Evolutionary conservation across 2,329 filamentous ascomycete genomes (phyloP).

Genomic region (Hymenoscyphus infarciens): DNA sequence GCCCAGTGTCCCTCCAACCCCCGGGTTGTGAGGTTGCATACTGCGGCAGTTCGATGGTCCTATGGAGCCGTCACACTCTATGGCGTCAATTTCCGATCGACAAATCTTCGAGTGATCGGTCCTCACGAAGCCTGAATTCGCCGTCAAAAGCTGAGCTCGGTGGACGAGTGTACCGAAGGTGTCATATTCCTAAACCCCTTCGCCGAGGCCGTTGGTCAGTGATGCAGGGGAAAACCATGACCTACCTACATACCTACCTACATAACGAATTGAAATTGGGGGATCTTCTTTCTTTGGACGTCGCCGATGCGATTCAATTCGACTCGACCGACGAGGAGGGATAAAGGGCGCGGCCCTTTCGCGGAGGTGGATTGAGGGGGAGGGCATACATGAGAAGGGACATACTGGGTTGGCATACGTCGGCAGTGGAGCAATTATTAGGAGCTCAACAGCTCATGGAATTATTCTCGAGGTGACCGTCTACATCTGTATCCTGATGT

Average conservation of each 20-base stretch:
- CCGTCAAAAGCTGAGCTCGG: slow-evolving; percentile 65
- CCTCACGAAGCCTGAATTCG: slow-evolving; percentile 64
- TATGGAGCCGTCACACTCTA: slow-evolving; percentile 69
- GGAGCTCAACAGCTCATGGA: not conserved
- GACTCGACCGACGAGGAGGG: slow-evolving; percentile 4
- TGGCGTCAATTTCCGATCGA: slow-evolving; percentile 93
- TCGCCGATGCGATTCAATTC: not conserved
- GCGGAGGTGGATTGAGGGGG: slow-evolving; percentile 5
- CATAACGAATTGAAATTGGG: slow-evolving; percentile 21
- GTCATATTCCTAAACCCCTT: slow-evolving; percentile 89
- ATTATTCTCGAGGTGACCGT: not conserved
- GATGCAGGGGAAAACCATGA: slow-evolving; percentile 67
- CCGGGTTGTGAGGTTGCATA: slow-evolving; percentile 71
- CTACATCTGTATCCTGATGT: not conserved
- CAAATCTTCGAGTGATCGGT: slow-evolving; percentile 82
- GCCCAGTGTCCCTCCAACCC: slow-evolving; percentile 69
- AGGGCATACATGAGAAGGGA: not conserved
- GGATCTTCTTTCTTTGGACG: slow-evolving; percentile 2
- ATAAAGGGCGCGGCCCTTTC: slow-evolving; percentile 8
- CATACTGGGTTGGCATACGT: not conserved
- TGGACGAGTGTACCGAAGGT: slow-evolving; percentile 55
- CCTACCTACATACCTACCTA: slow-evolving; percentile 35
- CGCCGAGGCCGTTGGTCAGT: slow-evolving; percentile 82
- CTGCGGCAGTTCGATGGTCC: slow-evolving; percentile 79
- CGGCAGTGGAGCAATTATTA: not conserved